These are phyloP conservation scores for Gyromitra esculenta DNA, from an alignment of 2,329 filamentous ascomycete species.

Conservation along the genomic window DNA sequence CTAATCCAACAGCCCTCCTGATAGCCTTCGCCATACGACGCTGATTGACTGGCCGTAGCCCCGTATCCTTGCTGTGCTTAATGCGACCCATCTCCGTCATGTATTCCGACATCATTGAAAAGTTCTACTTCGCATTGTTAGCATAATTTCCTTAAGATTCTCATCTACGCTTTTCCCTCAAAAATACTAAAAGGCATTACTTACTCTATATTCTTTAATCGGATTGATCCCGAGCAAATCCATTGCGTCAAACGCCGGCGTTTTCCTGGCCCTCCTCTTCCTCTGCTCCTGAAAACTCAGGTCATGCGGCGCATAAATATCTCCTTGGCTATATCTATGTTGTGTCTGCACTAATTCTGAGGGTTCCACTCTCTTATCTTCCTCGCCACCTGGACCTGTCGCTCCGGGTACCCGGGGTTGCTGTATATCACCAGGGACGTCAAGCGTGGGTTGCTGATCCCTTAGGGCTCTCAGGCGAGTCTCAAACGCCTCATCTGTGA, in stretches of 20 bases:
- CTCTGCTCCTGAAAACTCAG: conserved; percentile 78
- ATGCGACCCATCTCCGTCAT: conserved; percentile 87
- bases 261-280: conserved; percentile 75
- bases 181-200: conserved; percentile 6
- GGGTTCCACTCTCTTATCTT: conserved; percentile 61
- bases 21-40: conserved; percentile 93
- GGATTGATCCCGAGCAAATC: conserved; percentile 83
- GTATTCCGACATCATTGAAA: conserved; percentile 88
- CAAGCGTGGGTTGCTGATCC: conserved; percentile 13
- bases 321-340: conserved; percentile 77
- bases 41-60: conserved; percentile 87
- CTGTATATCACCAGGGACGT: conserved; percentile 19
- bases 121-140: conserved; percentile 73
- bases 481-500: conserved; percentile 49
- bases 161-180: neutral
- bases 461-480: conserved; percentile 56
- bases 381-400: conserved; percentile 51
- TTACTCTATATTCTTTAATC: conserved; percentile 84
- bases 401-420: conserved; percentile 10
- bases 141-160: neutral
- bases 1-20: conserved; percentile 84
- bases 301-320: conserved; percentile 92
- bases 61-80: conserved; percentile 77
- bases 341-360: conserved; percentile 64
- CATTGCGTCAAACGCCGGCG: conserved; percentile 74